Conservation (phyloP, 768 basidiomycete species). For the Boletus reticuloceps region DNA sequence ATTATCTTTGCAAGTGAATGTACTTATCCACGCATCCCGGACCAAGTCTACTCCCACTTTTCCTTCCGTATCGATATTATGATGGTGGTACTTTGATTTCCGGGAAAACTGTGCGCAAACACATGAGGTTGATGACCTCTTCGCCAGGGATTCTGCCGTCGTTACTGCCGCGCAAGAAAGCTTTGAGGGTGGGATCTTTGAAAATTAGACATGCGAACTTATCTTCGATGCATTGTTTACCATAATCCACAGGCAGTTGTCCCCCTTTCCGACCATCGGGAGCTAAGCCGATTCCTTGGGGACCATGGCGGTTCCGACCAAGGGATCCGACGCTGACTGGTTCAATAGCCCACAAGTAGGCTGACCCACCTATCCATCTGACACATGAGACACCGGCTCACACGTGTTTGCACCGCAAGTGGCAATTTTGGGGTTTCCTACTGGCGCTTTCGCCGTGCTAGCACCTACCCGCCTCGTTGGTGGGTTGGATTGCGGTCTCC, state of each 20-base stretch:
- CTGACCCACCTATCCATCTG: neutral
- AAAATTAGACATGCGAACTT: slow-evolving; percentile 1
- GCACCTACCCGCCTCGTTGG: neutral
- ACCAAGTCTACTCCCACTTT: no score
- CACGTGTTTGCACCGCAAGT: neutral
- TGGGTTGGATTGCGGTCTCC: neutral
- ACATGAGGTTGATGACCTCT: no score
- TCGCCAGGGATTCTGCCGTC: neutral
- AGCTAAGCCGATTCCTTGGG: neutral
- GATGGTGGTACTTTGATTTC: no score
- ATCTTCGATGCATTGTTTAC: neutral
- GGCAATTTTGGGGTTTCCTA: neutral
- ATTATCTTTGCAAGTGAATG: neutral
- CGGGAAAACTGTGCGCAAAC: no score
- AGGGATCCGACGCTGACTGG: neutral
- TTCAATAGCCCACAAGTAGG: neutral
- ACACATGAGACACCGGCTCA: neutral
- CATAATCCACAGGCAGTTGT: no score
- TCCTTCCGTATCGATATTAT: no score
- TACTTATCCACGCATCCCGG: neutral
- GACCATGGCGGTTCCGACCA: neutral
- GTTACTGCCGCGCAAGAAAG: neutral
- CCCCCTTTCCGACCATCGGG: no score
- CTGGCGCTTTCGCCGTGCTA: neutral
- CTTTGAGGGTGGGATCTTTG: neutral